These are phyloP conservation scores for Mallotus repandus DNA, from an alignment of 441 rosid species.

Conservation along the genomic window DNA sequence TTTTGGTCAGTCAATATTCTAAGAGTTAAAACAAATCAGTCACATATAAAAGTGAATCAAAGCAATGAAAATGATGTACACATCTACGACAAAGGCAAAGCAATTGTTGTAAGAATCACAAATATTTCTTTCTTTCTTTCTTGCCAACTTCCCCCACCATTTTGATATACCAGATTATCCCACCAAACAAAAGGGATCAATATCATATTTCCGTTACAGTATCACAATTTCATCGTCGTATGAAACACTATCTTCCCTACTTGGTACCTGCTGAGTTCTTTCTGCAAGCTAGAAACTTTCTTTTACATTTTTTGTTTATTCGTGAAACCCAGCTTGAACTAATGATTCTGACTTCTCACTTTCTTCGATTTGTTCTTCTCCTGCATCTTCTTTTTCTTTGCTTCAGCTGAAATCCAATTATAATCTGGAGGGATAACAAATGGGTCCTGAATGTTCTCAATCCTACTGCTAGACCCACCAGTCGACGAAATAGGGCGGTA, in stretches of 20 bases:
- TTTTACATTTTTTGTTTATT: constrained; percentile 17
- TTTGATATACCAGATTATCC: constrained; percentile 34
- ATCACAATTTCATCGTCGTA: constrained; percentile 31
- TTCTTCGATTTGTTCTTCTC: constrained; percentile 87
- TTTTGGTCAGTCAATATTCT: constrained; percentile 19
- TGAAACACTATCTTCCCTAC: constrained; percentile 35
- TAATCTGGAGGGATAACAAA: constrained; percentile 80
- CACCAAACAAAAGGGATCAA: constrained; percentile 23
- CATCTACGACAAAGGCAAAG: constrained; percentile 23
- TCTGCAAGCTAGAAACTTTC: constrained; percentile 18
- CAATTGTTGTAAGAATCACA: constrained; percentile 39
- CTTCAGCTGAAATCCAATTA: constrained; percentile 88
- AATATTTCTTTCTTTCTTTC: constrained; percentile 18
- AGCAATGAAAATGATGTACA: constrained; percentile 29
- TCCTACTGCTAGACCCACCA: constrained; percentile 47
- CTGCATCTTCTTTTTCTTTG: constrained; percentile 91
- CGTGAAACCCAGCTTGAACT: constrained; percentile 19
- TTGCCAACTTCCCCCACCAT: constrained; percentile 32
- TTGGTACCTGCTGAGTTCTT: constrained; percentile 25
- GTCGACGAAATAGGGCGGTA: constrained; percentile 55
- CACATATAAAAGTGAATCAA: constrained; percentile 21
- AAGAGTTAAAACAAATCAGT: constrained; percentile 22
- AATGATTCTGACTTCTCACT: constrained; percentile 50
- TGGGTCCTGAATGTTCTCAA: constrained; percentile 72
- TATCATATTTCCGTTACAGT: constrained; percentile 12